These are phyloP conservation scores for Annulohypoxylon moriforme DNA, from an alignment of 495 filamentous ascomycete species.

Conservation along the genomic window DNA sequence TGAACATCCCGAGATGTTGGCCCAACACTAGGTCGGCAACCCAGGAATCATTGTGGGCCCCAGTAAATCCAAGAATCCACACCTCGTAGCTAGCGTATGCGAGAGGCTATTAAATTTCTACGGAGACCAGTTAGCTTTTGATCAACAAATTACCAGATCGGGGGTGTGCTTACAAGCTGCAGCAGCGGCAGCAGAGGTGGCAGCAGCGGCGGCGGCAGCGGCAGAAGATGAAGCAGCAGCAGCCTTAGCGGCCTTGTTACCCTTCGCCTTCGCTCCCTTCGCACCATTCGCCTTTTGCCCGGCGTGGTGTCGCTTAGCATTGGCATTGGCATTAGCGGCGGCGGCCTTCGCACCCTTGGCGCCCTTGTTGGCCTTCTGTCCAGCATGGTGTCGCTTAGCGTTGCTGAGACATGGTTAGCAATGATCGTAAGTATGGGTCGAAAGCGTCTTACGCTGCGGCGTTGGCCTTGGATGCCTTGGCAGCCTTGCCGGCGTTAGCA, in stretches of 20 bases:
- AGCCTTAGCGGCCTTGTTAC: neutral
- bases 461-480: neutral
- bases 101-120: constrained; percentile 26
- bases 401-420: constrained; percentile 31
- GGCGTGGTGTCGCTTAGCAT: constrained; percentile 43
- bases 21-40: neutral
- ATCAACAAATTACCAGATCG: neutral
- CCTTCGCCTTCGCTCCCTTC: constrained; percentile 19
- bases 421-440: neutral
- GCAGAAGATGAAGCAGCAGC: constrained; percentile 12
- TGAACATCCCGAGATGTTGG: constrained; percentile 7
- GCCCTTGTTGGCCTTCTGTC: constrained; percentile 34
- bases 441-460: constrained; percentile 1
- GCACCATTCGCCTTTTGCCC: constrained; percentile 21
- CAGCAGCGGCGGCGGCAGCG: neutral
- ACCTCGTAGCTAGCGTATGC: neutral
- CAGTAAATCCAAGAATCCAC: neutral
- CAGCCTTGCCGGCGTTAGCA: constrained; percentile 1
- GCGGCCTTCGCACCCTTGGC: constrained; percentile 3
- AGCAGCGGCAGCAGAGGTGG: constrained; percentile 2
- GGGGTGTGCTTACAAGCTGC: constrained; percentile 32
- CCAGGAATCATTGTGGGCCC: neutral
- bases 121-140: neutral
- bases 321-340: neutral
- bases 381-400: constrained; percentile 45